phyloP scores from a whole-genome alignment of 73 alveolate genomes.

The Paramecium biaurelia region DNA sequence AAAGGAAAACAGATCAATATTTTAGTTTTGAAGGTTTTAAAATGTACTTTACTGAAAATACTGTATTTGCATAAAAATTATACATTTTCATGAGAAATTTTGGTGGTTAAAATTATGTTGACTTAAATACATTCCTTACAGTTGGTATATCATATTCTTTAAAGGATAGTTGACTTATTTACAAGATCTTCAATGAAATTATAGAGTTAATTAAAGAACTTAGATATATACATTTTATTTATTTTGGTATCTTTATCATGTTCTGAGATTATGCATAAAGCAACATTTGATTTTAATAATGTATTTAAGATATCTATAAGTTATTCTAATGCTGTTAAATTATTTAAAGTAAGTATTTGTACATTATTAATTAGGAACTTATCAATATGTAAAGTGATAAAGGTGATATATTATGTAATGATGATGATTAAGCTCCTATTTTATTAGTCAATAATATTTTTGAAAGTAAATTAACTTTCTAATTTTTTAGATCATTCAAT shows the following conservation, averaged over 20 bases:
- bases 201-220: background rate
- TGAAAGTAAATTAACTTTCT: background rate
- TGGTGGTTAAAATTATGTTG: background rate
- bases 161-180: background rate
- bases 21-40: background rate
- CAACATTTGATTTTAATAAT: background rate
- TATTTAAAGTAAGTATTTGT: too few species aligned
- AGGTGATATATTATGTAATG: background rate
- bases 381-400: conserved; percentile 18
- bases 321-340: background rate
- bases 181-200: conserved; percentile 3
- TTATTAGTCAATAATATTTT: background rate
- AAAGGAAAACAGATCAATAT: background rate
- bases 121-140: background rate
- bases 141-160: background rate
- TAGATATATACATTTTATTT: background rate
- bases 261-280: background rate
- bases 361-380: background rate
- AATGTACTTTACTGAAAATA: background rate
- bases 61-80: background rate
- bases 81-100: background rate
- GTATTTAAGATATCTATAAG: background rate
- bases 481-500: background rate
- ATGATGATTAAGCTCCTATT: conserved; percentile 30
- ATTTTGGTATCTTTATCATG: background rate